Evolutionary conservation across 495 filamentous ascomycete species (phyloP), one percentile per base, ranked within the genome.

Genomic region (Friedmanniomyces endolithicus): DNA sequence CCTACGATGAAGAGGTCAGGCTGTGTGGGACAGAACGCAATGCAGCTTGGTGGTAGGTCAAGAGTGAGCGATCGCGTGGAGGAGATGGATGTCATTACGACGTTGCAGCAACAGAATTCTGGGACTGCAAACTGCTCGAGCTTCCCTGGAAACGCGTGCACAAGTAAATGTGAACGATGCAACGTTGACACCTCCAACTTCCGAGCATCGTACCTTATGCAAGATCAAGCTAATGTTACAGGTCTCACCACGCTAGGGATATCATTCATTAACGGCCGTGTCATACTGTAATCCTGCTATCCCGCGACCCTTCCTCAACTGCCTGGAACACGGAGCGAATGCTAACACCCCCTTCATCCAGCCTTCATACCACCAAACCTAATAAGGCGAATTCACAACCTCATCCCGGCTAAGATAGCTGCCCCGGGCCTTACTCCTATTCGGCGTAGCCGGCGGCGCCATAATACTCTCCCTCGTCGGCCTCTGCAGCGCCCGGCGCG

Each of bases 401-500:
- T 90, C 85, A 39, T 86, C 82, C 66, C 77, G 77, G 17, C 82
- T 78, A 23, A 94, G 70, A 53, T 81, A 68, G 14, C 72, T 76
- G 63, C 67, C 76, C 64, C 71, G 66, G 27, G 59, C 74, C 31
- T 39, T 54, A 25, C 48, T 48, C 50, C 44, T 53, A 22, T 47
- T 19, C 44, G 61, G 71, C 31, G 73, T 62, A 56, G 63, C 74
- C 63, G 81, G 81, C 7, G 75, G 76, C 29, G 81, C 80, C 59
- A 57, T 54, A 68, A 98, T 96, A 64, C 88, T 95, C 76, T 98
- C 89, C 35, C 92, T 75, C 6, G 94, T 95, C 1, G 90, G 88
- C 69, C 79, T 84, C 78, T 85, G 86, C 66, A 98, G 80, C 59
- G 78, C 81, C 58, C 82, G 76, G 69, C 87, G 88, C 41, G 81